These are phyloP conservation scores for Bacterosira constricta DNA, from an alignment of 108 stramenopile species.

Conservation along the genomic window DNA sequence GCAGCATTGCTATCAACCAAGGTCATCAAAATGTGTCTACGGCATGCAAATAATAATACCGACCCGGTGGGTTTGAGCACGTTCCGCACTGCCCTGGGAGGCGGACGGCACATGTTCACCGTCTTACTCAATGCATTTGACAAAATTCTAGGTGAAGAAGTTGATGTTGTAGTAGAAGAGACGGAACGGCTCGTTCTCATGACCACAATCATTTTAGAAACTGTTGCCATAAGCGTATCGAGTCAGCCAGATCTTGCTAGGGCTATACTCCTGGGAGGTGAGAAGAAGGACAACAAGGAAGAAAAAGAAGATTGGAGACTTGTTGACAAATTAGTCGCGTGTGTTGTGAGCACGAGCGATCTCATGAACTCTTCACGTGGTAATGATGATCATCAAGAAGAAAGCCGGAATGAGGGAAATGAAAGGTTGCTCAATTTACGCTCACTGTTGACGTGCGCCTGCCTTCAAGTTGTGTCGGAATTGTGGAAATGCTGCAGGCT, in stretches of 20 bases:
- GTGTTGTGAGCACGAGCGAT: constrained; percentile 5
- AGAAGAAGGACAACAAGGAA: too few relatives aligned
- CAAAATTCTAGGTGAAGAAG: constrained; percentile 1
- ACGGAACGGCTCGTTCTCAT: constrained; percentile 7
- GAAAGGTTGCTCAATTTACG: constrained; percentile 22
- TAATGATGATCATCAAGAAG: too few relatives aligned
- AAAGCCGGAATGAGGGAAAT: constrained; percentile 4
- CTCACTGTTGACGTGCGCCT: constrained; percentile 26
- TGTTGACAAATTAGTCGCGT: constrained; percentile 20
- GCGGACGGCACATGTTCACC: constrained; percentile 7
- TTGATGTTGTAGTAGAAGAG: not conserved
- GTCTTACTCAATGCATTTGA: constrained; percentile 9
- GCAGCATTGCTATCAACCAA: constrained; percentile 31
- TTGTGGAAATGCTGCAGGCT: constrained; percentile 45
- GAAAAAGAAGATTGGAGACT: constrained; percentile 34
- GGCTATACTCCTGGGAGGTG: constrained; percentile 14
- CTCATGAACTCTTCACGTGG: constrained; percentile 1
- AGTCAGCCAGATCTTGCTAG: constrained; percentile 36
- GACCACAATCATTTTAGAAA: constrained; percentile 23
- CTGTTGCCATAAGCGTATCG: constrained; percentile 21
- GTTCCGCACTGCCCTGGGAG: constrained; percentile 22
- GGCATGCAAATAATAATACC: constrained; percentile 1
- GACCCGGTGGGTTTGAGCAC: not conserved
- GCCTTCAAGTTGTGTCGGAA: constrained; percentile 29
- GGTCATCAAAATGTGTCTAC: constrained; percentile 44